Evolutionary conservation across 805 yeast genomes (phyloP), one percentile per base, ranked within the genome.

Genomic region (Isabelozyma heimii): DNA sequence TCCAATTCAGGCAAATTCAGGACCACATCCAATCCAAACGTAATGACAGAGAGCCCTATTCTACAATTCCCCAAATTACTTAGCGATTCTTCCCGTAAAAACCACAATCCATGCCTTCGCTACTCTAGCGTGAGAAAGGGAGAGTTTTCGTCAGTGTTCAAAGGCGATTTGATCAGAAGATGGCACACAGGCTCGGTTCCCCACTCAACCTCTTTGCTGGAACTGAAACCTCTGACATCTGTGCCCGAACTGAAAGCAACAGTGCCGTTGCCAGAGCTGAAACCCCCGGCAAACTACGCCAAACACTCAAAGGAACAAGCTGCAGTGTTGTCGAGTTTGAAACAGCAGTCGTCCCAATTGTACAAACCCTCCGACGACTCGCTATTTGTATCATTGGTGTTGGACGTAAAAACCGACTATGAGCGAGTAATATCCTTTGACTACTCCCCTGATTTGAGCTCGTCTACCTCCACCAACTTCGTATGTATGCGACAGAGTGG

Each of bases 401-500:
- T 81, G 43, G 96, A 90, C 62, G 81, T 82, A 9, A 80, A 79
- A 50, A 85, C 96, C 0, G 87, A 85, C 47, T 84, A 80, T 58
- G 96, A 91, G 54, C 77, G 91, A 55, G 95, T 91, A 0, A 83
- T 87, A 1, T 85, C 96, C 0, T 91, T 86, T 67, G 97, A 91
- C 63, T 91, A 90, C 62, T 80, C 84, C n/a, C 83, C 85, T 0
- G 82, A 80, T 48, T 51, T 67, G 3, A 47, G 59, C 5, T 70
- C 81, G 2, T 67, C 63, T n/a, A 76, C 83, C 17, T 79, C 82
- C 1, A 78, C 87, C 8, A 83, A 85, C 56, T 75, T 89, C 49
- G 82, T 91, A 27, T 91, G 97, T 65, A 86, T 91, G 87, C 75
- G 97, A 54, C 95, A 89, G 58, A 87, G 96, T 0, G 97, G 97